These are phyloP conservation scores for Thyridium curvatum DNA, from an alignment of 2,329 filamentous ascomycete genomes.

Conservation along the genomic window DNA sequence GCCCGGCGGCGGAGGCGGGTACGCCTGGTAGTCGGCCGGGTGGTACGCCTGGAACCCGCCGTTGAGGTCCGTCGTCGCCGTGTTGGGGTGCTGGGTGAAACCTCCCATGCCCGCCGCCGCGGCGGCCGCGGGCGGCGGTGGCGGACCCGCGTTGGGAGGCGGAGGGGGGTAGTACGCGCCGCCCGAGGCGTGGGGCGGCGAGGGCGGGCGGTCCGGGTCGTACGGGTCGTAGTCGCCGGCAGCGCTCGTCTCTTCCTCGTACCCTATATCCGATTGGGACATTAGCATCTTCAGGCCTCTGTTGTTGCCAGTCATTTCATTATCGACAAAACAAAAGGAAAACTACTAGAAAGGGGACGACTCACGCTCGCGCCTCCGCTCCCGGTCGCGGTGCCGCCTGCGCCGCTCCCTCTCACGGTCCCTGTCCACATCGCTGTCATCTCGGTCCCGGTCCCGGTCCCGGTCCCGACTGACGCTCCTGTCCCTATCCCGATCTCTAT, in stretches of 20 bases:
- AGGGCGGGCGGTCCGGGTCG: conserved; percentile 26
- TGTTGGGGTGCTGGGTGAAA: conserved; percentile 30
- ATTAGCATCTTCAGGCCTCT: too few species aligned
- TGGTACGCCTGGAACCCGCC: conserved; percentile 32
- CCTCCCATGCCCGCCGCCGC: conserved; percentile 11
- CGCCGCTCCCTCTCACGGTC: conserved; percentile 14
- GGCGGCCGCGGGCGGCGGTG: conserved; percentile 1
- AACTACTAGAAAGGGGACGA: too few species aligned
- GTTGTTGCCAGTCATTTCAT: too few species aligned
- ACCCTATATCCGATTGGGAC: conserved; percentile 16
- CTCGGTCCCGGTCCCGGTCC: conserved; percentile 16
- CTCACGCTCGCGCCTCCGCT: conserved; percentile 18
- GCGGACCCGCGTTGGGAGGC: conserved; percentile 4
- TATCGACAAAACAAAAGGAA: too few species aligned
- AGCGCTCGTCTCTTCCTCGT: conserved; percentile 25
- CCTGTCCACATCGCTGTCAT: conserved; percentile 14
- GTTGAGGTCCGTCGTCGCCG: conserved; percentile 19
- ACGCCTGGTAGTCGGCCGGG: conserved; percentile 34
- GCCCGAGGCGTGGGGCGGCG: conserved; percentile 45
- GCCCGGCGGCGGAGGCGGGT: conserved; percentile 15
- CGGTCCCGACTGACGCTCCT: conserved; percentile 4
- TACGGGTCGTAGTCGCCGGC: conserved; percentile 28
- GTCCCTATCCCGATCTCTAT: conserved; percentile 26
- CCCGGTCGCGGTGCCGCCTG: conserved; percentile 27
- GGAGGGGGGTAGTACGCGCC: conserved; percentile 39